These are phyloP conservation scores for Penicillium capsulatum DNA, from an alignment of 2,329 filamentous ascomycete genomes.

Conservation along the genomic window DNA sequence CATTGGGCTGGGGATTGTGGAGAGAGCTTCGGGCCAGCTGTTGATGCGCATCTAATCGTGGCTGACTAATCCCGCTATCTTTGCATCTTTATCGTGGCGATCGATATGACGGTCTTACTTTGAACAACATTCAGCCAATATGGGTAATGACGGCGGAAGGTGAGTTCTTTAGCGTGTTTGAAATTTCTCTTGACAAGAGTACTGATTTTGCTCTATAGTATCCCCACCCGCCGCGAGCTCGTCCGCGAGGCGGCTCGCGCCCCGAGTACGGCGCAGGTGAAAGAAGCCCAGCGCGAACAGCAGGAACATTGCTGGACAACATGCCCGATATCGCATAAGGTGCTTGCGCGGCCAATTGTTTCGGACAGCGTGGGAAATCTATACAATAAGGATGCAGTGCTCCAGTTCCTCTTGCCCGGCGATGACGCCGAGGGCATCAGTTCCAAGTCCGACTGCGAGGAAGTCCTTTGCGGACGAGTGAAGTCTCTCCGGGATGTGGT, in stretches of 20 bases:
- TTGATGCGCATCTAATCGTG: conserved; percentile 30
- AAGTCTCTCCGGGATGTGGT: conserved; percentile 81
- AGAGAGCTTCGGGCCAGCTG: conserved; percentile 40
- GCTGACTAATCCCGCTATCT: conserved; percentile 33
- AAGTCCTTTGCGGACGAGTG: conserved; percentile 59
- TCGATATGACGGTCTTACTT: conserved; percentile 2
- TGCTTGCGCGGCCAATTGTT: conserved; percentile 69
- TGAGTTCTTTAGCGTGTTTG: conserved; percentile 33
- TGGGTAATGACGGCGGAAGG: conserved; percentile 97
- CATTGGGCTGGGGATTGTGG: conserved; percentile 36
- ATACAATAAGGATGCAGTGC: conserved; percentile 90
- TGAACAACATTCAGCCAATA: conserved; percentile 39
- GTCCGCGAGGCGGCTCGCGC: conserved; percentile 87
- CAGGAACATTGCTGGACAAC: conserved; percentile 81
- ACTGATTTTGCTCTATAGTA: conserved; percentile 48
- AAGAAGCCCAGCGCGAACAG: conserved; percentile 80
- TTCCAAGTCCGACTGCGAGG: conserved; percentile 57
- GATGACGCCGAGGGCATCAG: conserved; percentile 53
- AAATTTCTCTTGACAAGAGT: too few species aligned
- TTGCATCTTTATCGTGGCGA: conserved; percentile 14
- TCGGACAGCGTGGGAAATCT: conserved; percentile 79
- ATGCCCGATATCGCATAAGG: conserved; percentile 78
- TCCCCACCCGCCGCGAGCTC: conserved; percentile 90
- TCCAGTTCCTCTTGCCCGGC: conserved; percentile 61
- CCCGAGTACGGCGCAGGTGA: conserved; percentile 78